Evolutionary conservation across 2,329 filamentous ascomycete genomes (phyloP).

Genomic region (Hypoxylon rubiginosum): DNA sequence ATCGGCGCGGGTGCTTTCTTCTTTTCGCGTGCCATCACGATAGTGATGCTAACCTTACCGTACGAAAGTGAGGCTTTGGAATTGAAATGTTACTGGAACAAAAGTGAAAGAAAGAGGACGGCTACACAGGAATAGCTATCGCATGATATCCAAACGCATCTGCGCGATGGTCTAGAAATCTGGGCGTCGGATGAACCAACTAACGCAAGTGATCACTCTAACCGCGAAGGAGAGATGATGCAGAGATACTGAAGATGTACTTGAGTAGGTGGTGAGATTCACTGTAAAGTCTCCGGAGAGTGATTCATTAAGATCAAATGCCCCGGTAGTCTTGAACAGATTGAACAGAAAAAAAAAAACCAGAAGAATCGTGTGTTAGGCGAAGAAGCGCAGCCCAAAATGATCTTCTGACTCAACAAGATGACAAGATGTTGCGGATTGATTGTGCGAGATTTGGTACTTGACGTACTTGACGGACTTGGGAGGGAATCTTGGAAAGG

Average conservation of each 20-base stretch:
- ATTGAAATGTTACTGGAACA: slow-evolving; percentile 42
- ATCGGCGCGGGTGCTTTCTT: slow-evolving; percentile 51
- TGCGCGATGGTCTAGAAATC: slow-evolving; percentile 42
- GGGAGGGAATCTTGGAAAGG: slow-evolving; percentile 6
- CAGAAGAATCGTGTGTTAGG: slow-evolving; percentile 29
- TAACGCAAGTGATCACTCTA: slow-evolving; percentile 36
- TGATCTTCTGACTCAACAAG: slow-evolving; percentile 8
- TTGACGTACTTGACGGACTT: slow-evolving; percentile 2
- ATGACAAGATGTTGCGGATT: slow-evolving; percentile 12
- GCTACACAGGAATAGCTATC: slow-evolving; percentile 47
- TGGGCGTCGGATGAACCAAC: slow-evolving; percentile 32
- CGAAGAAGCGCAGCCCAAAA: slow-evolving; percentile 25
- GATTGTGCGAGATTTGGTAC: slow-evolving; percentile 18
- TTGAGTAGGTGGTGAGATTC: slow-evolving; percentile 27
- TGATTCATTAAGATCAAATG: slow-evolving; percentile 32
- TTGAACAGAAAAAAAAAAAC: no score
- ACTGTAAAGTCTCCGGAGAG: slow-evolving; percentile 27
- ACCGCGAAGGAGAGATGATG: slow-evolving; percentile 16
- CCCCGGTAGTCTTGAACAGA: slow-evolving; percentile 24
- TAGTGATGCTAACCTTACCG: slow-evolving; percentile 52
- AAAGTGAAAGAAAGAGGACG: slow-evolving; percentile 32
- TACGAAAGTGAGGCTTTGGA: slow-evolving; percentile 44
- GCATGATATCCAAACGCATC: slow-evolving; percentile 44
- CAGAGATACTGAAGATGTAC: slow-evolving; percentile 13
- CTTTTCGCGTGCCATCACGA: slow-evolving; percentile 52